Percentiles rank a stretch among this genome's conserved stretches.
These are phyloP conservation scores for Fusarium pseudocircinatum DNA, from an alignment of 2,329 filamentous ascomycete genomes.

Conservation along the genomic window DNA sequence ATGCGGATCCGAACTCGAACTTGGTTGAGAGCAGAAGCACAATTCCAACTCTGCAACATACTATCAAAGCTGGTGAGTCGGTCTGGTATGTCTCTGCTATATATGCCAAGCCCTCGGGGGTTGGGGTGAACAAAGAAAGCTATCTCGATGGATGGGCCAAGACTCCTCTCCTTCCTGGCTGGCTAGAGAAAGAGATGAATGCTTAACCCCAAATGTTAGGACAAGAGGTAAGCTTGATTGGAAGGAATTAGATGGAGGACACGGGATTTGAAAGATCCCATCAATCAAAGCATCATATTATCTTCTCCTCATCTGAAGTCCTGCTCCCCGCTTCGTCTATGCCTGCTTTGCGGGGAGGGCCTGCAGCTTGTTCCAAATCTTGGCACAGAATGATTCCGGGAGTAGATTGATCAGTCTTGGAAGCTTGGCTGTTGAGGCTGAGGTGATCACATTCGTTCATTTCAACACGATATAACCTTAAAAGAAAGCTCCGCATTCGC, in stretches of 20 bases:
- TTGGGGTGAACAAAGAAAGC: constrained; percentile 59
- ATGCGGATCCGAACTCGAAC: constrained; percentile 83
- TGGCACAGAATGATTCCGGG: constrained; percentile 28
- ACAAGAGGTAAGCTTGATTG: constrained; percentile 7
- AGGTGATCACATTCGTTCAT: constrained; percentile 25
- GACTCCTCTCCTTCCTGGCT: constrained; percentile 66
- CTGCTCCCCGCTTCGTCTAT: constrained; percentile 17
- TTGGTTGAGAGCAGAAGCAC: constrained; percentile 76
- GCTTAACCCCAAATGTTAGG: constrained; percentile 29
- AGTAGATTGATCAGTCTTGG: constrained; percentile 14
- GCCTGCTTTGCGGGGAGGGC: constrained; percentile 24
- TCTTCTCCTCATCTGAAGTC: constrained; percentile 29
- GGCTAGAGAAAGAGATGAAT: constrained; percentile 65
- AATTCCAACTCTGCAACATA: constrained; percentile 74
- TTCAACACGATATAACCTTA: constrained; percentile 26
- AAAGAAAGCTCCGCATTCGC: constrained; percentile 20
- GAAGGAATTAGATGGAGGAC: constrained; percentile 14
- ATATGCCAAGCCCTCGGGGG: constrained; percentile 72
- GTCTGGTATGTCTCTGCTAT: constrained; percentile 77
- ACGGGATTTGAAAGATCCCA: constrained; percentile 33
- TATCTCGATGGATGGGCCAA: constrained; percentile 71
- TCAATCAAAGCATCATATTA: constrained; percentile 36
- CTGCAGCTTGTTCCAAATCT: constrained; percentile 14
- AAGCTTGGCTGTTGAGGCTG: constrained; percentile 31
- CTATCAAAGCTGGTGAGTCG: constrained; percentile 64